Conservation (phyloP, 176 grass and related monocot species). For the Musa beccarii region DNA sequence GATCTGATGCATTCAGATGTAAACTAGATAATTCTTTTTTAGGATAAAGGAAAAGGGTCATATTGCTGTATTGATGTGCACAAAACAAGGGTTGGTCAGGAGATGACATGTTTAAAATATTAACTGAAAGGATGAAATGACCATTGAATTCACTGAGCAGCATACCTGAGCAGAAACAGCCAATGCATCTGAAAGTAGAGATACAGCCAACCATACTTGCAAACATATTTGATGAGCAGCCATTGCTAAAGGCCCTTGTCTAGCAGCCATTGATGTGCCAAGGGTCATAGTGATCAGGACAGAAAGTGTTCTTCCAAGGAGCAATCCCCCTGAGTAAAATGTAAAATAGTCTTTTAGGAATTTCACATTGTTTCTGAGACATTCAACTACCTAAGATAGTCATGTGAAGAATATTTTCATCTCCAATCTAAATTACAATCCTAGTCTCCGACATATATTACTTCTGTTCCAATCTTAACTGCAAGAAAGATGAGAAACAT, state of each 20-base stretch:
- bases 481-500: no score
- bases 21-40: no score
- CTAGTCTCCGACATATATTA: no score
- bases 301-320: conserved; percentile 80
- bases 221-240: conserved; percentile 96
- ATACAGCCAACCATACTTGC: conserved; percentile 94
- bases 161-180: conserved; percentile 67
- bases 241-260: conserved; percentile 88
- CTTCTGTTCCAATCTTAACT: no score
- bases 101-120: background rate
- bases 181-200: conserved; percentile 57
- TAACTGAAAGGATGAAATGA: background rate
- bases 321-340: conserved; percentile 55
- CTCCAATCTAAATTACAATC: background rate
- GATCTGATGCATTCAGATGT: no score
- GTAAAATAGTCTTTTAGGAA: conserved; percentile 10
- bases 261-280: conserved; percentile 93
- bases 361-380: conserved; percentile 2
- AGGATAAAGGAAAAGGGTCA: no score
- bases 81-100: background rate
- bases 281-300: conserved; percentile 83
- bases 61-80: background rate
- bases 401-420: background rate
- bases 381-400: background rate
- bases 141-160: background rate